Base-by-base conservation (phyloP, 2,329 filamentous ascomycete genomes). In the Xylariales sp. region DNA sequence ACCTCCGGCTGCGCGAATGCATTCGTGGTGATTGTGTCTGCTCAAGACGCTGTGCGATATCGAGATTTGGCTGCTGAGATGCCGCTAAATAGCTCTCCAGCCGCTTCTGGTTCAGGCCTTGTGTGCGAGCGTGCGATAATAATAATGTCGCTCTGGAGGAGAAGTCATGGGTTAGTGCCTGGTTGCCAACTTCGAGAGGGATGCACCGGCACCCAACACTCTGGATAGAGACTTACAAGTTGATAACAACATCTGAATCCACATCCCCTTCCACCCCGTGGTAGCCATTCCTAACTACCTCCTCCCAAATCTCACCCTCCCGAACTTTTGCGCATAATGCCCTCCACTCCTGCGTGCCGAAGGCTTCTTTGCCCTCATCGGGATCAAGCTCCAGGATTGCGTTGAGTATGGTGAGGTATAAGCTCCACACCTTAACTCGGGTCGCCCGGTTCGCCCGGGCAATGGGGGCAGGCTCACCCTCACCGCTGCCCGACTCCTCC, bases 351-450 rank as follows among this genome's bases (percentile, higher is more conserved):
- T 86, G 80, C 37, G 80, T 81, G 4, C 93, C 93, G 65, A 97
- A 95, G 11, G 83, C 77, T 36, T 83, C 78, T 67, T 93, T 95
- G 34, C 91, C 93, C 61, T 96, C 90, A 49, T 95, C 88, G 2
- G 86, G 74, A 40, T 89, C 88, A 56, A 97, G 72, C 55, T 97
- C 91, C 24, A 95, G 72, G 46, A 96, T 85, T 27, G 88, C 85
- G 66, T 96, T 95, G 45, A 97, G 72, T 35, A 96, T 84, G 14
- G 90, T 95, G 48, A 97, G 76, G 60, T 97, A 98, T 53, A 98
- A 74, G 61, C 89, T 95, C 93, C 93, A 98, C 46, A 97, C 85
- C 64, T 97, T 98, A 61, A 95, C 85, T 48, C 90, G 75, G 40
- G 88, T 93, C 21, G 83, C 85, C 48, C 85, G 80, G 29, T 86